Evolutionary conservation across 352 stramenopile species (phyloP), one percentile per base, ranked within the genome.

Genomic region (Ophiocytium majus): DNA sequence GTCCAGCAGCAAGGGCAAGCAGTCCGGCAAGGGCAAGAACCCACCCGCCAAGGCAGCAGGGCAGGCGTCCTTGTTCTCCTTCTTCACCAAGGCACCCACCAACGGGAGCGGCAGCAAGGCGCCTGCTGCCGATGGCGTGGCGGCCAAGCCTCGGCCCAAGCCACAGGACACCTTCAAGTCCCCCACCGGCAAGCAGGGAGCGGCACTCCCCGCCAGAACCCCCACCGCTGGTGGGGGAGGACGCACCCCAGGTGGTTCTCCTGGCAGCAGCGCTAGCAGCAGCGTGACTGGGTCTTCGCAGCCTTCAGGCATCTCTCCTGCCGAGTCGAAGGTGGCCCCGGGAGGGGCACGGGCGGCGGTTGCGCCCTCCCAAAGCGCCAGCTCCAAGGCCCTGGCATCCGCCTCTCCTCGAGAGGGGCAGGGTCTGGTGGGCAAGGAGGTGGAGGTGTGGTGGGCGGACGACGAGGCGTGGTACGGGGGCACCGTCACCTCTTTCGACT

Each of bases 401-500:
- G 19, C 36, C 28, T 34, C 71, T 19, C 79, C 19, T 1, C n/a
- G 74, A 66, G 63, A 81, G 23, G 34, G 64, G 32, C n/a, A 82
- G 32, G 49, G 88, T 34, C 76, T 89, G 14, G 80, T 89, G 10
- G 86, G 86, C 43, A 82, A 85, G 71, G 74, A 64, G 10, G 76
- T 89, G 49, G 75, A 74, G 80, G 80, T 89, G 0, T 89, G 78
- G 50, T 89, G 86, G 86, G 32, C 75, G 34, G 75, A 86, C 34
- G 86, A 89, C 50, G 50, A 88, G 33, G 74, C 76, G 1, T 89
- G 81, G 82, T 86, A 89, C 83, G 71, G 43, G 31, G 86, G 83
- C 50, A 83, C 75, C 10, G 83, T 89, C 31, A 78, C 80, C 5
- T 43, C 78, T 31, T 89, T 85, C 50, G 81, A 81, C n/a, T 33